Evolutionary conservation across 257 asterid species (phyloP).

Genomic region (Craterostigma plantagineum): DNA sequence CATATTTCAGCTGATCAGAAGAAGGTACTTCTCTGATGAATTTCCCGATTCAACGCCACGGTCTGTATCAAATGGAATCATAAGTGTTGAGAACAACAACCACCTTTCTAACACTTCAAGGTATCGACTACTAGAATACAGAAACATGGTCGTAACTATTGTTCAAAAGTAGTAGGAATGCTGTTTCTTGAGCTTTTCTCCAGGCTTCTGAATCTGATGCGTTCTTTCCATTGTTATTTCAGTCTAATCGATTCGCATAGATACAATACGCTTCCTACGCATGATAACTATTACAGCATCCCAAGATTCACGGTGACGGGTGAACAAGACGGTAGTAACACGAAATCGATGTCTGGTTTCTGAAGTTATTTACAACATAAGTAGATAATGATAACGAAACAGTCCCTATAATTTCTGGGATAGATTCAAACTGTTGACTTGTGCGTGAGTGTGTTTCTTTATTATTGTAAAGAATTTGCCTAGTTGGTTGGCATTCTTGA

Average conservation of each 20-base stretch:
- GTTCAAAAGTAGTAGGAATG: neutral
- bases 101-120: slow-evolving; percentile 40
- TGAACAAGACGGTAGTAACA: neutral
- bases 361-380: too few species aligned
- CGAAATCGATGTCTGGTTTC: too few species aligned
- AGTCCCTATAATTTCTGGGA: too few species aligned
- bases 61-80: slow-evolving; percentile 67
- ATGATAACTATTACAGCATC: neutral
- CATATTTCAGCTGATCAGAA: slow-evolving; percentile 56
- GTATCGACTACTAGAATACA: slow-evolving; percentile 10
- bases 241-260: slow-evolving; percentile 45
- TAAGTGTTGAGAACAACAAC: slow-evolving; percentile 38
- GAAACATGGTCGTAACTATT: neutral
- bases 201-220: too few species aligned
- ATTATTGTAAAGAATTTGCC: too few species aligned
- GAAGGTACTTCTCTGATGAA: slow-evolving; percentile 95
- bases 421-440: too few species aligned
- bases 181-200: too few species aligned
- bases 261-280: slow-evolving; percentile 50
- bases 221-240: slow-evolving; percentile 9
- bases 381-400: too few species aligned
- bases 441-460: too few species aligned
- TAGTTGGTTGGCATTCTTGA: too few species aligned
- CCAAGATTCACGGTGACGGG: neutral
- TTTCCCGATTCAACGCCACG: slow-evolving; percentile 59